Percentiles rank a stretch among this genome's conserved stretches.
Conservation (phyloP, 208 protist species). For the Crithidia thermophila region DNA sequence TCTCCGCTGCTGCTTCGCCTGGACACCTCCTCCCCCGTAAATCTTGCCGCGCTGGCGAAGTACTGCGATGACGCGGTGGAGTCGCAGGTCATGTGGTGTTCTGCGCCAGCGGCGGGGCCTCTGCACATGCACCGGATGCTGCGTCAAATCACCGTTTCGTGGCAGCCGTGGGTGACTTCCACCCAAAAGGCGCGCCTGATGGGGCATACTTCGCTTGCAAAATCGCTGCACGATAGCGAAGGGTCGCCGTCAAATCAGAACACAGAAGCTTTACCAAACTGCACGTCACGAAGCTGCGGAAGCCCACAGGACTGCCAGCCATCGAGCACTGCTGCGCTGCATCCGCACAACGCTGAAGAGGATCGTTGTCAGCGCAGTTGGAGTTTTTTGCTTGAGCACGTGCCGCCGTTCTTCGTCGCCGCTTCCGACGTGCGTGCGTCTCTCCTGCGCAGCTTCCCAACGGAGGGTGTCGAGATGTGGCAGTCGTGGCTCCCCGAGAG, state of each 20-base stretch:
- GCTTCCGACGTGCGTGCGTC: not conserved
- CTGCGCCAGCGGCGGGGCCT: not conserved
- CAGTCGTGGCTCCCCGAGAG: too few relatives aligned
- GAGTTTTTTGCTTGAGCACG: conserved; percentile 12
- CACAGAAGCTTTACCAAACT: not conserved
- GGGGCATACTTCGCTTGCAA: not conserved
- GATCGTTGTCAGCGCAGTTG: conserved; percentile 19
- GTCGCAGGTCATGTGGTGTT: not conserved
- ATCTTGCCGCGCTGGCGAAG: not conserved
- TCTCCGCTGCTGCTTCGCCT: conserved; percentile 14
- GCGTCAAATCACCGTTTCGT: conserved; percentile 14
- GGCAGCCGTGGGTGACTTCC: conserved; percentile 19
- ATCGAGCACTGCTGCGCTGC: too few relatives aligned
- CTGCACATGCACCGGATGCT: conserved; percentile 8
- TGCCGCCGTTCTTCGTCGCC: conserved; percentile 21
- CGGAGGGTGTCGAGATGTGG: too few relatives aligned
- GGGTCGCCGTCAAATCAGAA: too few relatives aligned
- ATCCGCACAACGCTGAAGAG: too few relatives aligned
- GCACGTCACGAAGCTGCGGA: not conserved
- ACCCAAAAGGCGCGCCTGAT: not conserved
- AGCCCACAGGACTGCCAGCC: too few relatives aligned
- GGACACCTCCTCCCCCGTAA: not conserved
- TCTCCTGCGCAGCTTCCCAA: not conserved
- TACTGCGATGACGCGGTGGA: not conserved
- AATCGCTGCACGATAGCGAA: too few relatives aligned